Percentiles rank a stretch among this genome's conserved stretches.
phyloP scores from a whole-genome alignment of 1,139 yeast species.

The Yarrowia galli region DNA sequence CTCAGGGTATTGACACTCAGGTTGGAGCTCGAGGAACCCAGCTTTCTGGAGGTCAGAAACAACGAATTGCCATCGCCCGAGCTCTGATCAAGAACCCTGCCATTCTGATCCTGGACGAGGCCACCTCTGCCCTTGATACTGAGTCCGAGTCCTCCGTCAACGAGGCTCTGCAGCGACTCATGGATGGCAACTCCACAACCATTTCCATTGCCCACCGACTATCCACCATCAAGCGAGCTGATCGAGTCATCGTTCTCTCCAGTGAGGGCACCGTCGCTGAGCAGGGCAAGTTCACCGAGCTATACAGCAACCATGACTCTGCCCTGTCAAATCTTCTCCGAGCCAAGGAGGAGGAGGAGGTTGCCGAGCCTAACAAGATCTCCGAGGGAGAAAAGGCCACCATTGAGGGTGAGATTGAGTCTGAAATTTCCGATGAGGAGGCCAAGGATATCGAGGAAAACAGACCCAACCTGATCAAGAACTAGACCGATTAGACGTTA shows the following conservation, averaged over 20 bases:
- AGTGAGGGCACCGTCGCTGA: slow-evolving; percentile 82
- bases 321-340: slow-evolving; percentile 70
- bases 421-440: slow-evolving; percentile 42
- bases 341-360: slow-evolving; percentile 51
- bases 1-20: slow-evolving; percentile 80
- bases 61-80: slow-evolving; percentile 82
- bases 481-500: slow-evolving; percentile 18
- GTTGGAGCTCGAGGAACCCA: slow-evolving; percentile 90
- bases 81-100: slow-evolving; percentile 78
- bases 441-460: slow-evolving; percentile 40
- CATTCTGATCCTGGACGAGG: slow-evolving; percentile 77
- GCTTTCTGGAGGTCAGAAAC: slow-evolving; percentile 88
- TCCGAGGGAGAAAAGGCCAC: slow-evolving; percentile 41
- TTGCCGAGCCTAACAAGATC: slow-evolving; percentile 32
- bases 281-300: slow-evolving; percentile 72
- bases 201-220: slow-evolving; percentile 92
- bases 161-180: slow-evolving; percentile 63
- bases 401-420: slow-evolving; percentile 44
- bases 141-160: slow-evolving; percentile 85
- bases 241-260: slow-evolving; percentile 80
- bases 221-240: slow-evolving; percentile 86
- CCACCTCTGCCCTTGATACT: slow-evolving; percentile 84
- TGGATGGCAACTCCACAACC: slow-evolving; percentile 75
- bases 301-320: slow-evolving; percentile 68
- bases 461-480: slow-evolving; percentile 31